A percentile compares a stretch with the other conserved stretches of the same genome.
phyloP scores from a whole-genome alignment of 768 basidiomycete genomes.

The Serendipita sp. region DNA sequence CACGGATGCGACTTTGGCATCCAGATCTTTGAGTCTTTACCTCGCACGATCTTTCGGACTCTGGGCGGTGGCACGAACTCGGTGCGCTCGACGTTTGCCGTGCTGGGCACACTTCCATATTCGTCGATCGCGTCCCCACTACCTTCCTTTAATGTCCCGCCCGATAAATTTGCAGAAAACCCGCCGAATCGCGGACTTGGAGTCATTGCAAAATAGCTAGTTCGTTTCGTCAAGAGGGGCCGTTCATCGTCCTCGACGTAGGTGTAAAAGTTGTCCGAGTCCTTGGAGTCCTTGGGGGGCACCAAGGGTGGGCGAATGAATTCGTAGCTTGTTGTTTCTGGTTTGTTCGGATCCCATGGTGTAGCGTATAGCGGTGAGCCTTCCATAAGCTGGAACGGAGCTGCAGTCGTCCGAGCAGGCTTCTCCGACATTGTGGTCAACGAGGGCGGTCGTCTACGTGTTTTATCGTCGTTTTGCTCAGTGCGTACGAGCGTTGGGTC shows the following conservation, averaged over 20 bases:
- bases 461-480: slow-evolving; percentile 10
- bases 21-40: neutral
- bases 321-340: neutral
- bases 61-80: neutral
- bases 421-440: neutral
- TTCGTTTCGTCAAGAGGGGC: neutral
- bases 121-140: neutral
- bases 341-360: neutral
- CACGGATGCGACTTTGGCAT: neutral
- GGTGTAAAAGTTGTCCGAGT: too few species aligned
- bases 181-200: neutral
- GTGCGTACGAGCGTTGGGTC: too few species aligned
- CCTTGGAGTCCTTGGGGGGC: neutral
- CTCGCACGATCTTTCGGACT: neutral
- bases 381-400: neutral
- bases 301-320: neutral
- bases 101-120: neutral
- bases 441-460: neutral
- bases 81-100: neutral
- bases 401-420: neutral
- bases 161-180: neutral
- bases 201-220: neutral
- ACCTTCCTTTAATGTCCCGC: neutral
- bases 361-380: neutral
- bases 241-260: neutral